Percentiles rank a stretch among this genome's conserved stretches.
These are phyloP conservation scores for Hymenoscyphus scutula DNA, from an alignment of 2,329 filamentous ascomycete genomes.

Conservation along the genomic window DNA sequence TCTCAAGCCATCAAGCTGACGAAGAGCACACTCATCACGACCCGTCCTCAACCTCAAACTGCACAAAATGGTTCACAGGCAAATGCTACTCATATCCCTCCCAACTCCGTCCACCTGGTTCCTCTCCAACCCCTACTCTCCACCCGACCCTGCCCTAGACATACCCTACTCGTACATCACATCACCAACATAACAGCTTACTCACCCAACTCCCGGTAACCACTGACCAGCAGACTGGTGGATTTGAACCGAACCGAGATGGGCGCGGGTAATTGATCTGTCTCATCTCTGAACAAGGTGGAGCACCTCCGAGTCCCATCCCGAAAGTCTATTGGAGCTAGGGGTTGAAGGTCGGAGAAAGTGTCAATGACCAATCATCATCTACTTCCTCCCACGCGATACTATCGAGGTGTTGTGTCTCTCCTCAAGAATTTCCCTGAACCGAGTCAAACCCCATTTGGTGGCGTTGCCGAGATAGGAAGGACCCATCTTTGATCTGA, in stretches of 20 bases:
- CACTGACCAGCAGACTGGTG: conserved; percentile 2
- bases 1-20: too few relatives aligned
- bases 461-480: not conserved
- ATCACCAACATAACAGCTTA: not conserved
- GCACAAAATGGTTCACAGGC: not conserved
- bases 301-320: not conserved
- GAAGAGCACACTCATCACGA: too few relatives aligned
- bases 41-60: too few relatives aligned
- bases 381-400: not conserved
- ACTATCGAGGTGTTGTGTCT: not conserved
- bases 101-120: not conserved
- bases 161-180: too few relatives aligned
- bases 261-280: not conserved
- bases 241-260: not conserved
- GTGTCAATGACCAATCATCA: not conserved
- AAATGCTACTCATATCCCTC: too few relatives aligned
- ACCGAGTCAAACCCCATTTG: not conserved
- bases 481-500: not conserved
- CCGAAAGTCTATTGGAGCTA: not conserved
- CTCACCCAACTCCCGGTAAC: not conserved
- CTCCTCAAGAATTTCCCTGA: not conserved
- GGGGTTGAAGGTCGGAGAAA: not conserved
- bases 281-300: not conserved
- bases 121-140: too few relatives aligned
- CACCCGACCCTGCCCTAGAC: not conserved